Percentiles rank a stretch among this genome's conserved stretches.
Conservation (phyloP, 345 rosid species). For the Orychophragmus violaceus region DNA sequence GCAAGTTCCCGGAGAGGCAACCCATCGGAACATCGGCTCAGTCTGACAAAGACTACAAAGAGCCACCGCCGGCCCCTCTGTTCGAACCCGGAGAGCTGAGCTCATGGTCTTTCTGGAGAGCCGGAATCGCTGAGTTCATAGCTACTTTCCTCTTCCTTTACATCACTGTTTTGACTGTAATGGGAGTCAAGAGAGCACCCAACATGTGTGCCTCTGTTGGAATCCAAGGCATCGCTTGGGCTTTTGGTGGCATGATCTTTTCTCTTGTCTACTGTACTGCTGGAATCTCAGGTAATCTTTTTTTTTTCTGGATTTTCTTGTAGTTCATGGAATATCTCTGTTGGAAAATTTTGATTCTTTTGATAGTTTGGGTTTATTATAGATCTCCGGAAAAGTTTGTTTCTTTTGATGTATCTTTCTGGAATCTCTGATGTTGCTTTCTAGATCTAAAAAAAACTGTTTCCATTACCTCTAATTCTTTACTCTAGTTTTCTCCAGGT, state of each 20-base stretch:
- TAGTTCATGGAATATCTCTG: background rate
- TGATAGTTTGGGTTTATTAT: background rate
- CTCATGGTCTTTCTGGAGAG: slow-evolving; percentile 40
- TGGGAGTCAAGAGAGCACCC: slow-evolving; percentile 34
- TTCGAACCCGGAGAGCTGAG: slow-evolving; percentile 36
- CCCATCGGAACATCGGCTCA: slow-evolving; percentile 35
- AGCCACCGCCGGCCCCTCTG: slow-evolving; percentile 39
- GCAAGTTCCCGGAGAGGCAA: slow-evolving; percentile 31
- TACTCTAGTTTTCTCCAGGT: background rate
- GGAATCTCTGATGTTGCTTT: background rate
- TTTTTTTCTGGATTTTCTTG: too few species aligned
- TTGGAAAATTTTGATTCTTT: background rate
- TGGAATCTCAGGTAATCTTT: slow-evolving; percentile 28
- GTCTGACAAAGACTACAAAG: slow-evolving; percentile 32
- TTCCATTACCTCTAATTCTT: too few species aligned
- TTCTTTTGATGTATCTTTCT: background rate
- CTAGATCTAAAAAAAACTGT: background rate
- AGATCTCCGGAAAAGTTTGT: background rate
- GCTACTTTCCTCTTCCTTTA: slow-evolving; percentile 39
- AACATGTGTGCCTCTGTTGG: slow-evolving; percentile 39
- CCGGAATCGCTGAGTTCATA: slow-evolving; percentile 38
- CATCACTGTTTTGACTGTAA: slow-evolving; percentile 36
- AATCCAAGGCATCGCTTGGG: slow-evolving; percentile 43
- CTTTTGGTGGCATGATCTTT: slow-evolving; percentile 48
- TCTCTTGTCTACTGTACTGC: slow-evolving; percentile 45